Conservation (phyloP, 345 rosid species). For the Eutrema heterophyllum region DNA sequence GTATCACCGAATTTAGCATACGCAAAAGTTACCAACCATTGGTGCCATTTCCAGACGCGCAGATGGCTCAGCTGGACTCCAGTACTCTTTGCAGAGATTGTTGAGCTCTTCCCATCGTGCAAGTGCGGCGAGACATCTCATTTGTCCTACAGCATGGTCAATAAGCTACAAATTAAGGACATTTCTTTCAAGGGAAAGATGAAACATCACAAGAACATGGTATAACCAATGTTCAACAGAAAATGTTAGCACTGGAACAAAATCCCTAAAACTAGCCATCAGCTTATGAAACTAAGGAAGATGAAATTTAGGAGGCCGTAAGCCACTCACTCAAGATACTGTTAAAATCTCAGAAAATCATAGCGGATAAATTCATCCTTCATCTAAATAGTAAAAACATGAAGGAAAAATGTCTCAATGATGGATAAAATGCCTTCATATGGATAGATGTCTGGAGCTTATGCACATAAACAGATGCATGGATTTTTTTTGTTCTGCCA, state of each 20-base stretch:
- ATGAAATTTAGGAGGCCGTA: not conserved
- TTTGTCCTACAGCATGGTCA: slow-evolving; percentile 56
- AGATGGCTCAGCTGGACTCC: slow-evolving; percentile 97
- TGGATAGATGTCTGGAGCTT: not conserved
- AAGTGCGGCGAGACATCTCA: slow-evolving; percentile 97
- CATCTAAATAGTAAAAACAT: not conserved
- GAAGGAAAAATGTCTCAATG: not conserved
- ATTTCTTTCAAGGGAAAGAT: slow-evolving; percentile 1
- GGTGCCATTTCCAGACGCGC: slow-evolving; percentile 99
- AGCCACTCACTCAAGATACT: not conserved
- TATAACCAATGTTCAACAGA: slow-evolving; percentile 9
- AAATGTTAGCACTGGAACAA: slow-evolving; percentile 19
- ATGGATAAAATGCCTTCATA: not conserved
- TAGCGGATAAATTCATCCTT: not conserved
- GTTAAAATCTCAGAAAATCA: not conserved
- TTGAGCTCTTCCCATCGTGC: slow-evolving; percentile 99
- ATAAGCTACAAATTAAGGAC: slow-evolving; percentile 15
- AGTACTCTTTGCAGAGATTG: slow-evolving; percentile 91
- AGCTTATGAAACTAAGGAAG: not conserved
- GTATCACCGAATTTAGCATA: slow-evolving; percentile 12
- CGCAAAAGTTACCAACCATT: slow-evolving; percentile 54
- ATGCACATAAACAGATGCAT: not conserved
- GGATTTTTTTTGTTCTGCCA: not conserved
- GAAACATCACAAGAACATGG: slow-evolving; percentile 15
- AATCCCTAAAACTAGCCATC: not conserved